These are phyloP conservation scores for Skeletonema grethae DNA, from an alignment of 108 stramenopile genomes.

Conservation along the genomic window DNA sequence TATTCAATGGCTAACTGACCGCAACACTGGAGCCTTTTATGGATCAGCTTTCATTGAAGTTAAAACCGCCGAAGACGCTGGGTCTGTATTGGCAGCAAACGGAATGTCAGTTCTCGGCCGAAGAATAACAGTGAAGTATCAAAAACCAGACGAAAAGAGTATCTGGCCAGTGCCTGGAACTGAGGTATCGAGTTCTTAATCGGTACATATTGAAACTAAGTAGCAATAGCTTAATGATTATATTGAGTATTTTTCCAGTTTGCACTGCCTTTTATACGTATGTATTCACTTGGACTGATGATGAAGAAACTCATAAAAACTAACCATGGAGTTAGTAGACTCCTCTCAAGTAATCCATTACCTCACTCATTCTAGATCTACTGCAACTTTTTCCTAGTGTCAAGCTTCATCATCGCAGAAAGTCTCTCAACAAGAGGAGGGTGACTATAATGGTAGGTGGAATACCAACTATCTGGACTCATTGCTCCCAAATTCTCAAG, in stretches of 20 bases:
- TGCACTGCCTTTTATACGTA: background rate
- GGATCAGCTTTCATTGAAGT: slow-evolving; percentile 89
- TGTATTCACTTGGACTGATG: background rate
- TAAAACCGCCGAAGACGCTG: slow-evolving; percentile 70
- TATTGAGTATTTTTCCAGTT: background rate
- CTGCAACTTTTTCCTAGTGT: slow-evolving; percentile 57
- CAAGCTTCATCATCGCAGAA: slow-evolving; percentile 89
- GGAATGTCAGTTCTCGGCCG: slow-evolving; percentile 81
- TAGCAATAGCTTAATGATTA: background rate
- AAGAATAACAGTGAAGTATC: slow-evolving; percentile 88
- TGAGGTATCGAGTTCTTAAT: slow-evolving; percentile 3
- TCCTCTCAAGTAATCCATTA: background rate
- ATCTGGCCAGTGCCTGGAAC: slow-evolving; percentile 68
- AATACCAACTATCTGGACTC: slow-evolving; percentile 91
- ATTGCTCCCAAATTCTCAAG: slow-evolving; percentile 95
- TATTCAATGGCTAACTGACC: slow-evolving; percentile 90
- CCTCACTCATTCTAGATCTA: background rate
- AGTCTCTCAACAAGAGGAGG: slow-evolving; percentile 97
- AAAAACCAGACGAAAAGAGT: slow-evolving; percentile 82
- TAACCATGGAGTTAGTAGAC: background rate
- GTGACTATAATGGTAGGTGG: slow-evolving; percentile 95
- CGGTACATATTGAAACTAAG: no score
- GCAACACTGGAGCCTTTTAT: slow-evolving; percentile 85
- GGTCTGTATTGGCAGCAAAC: slow-evolving; percentile 68
- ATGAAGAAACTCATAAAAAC: background rate